Conservation (phyloP, 371 early-diverging fungal species). For the Mortierella sp. region DNA sequence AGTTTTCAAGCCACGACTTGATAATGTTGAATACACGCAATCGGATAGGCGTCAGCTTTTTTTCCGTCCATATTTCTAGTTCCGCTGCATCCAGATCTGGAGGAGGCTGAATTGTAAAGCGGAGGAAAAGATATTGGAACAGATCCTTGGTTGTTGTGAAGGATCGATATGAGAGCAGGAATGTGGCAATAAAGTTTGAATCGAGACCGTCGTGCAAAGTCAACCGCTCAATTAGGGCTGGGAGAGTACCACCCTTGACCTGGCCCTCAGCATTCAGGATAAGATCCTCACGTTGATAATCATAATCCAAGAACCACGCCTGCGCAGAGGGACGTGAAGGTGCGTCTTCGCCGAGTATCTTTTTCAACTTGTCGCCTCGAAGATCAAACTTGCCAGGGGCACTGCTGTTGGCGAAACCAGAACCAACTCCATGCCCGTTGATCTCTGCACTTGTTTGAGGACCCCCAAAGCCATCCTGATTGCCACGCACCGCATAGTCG, state of each 20-base stretch:
- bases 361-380: slow-evolving; percentile 42
- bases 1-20: slow-evolving; percentile 91
- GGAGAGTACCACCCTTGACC: slow-evolving; percentile 93
- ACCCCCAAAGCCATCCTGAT: slow-evolving; percentile 17
- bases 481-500: not conserved
- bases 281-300: slow-evolving; percentile 79
- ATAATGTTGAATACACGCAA: slow-evolving; percentile 91
- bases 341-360: slow-evolving; percentile 37
- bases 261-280: slow-evolving; percentile 87
- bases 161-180: slow-evolving; percentile 91
- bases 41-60: slow-evolving; percentile 90
- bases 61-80: slow-evolving; percentile 86
- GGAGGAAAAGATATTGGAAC: slow-evolving; percentile 43
- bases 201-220: slow-evolving; percentile 88
- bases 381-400: slow-evolving; percentile 31
- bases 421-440: not conserved
- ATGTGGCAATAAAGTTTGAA: slow-evolving; percentile 84
- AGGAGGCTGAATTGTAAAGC: slow-evolving; percentile 84
- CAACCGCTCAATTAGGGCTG: slow-evolving; percentile 87
- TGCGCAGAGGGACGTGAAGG: slow-evolving; percentile 33
- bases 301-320: slow-evolving; percentile 80
- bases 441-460: slow-evolving; percentile 1
- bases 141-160: slow-evolving; percentile 34
- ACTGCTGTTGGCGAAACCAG: slow-evolving; percentile 27
- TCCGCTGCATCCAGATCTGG: slow-evolving; percentile 76